Conservation (phyloP, 805 yeast species). For the Candida hungchunana region DNA sequence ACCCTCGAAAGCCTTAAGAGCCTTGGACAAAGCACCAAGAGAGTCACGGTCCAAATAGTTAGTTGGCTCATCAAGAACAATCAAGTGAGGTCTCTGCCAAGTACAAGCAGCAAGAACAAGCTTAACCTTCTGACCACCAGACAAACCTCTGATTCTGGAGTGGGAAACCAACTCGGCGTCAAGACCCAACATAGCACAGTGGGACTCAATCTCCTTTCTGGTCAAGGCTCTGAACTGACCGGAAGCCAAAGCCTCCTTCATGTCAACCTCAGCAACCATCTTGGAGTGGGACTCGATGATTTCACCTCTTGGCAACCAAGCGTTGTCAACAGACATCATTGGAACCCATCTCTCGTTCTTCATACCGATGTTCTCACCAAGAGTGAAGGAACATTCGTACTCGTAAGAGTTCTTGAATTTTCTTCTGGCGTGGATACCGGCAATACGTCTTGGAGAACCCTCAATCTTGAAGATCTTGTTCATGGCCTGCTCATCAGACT, state of each 20-base stretch:
- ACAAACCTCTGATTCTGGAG: conserved; percentile 99
- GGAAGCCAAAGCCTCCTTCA: conserved; percentile 99
- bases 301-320: conserved; percentile 99
- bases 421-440: conserved; percentile 92
- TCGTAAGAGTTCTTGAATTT: conserved; percentile 99
- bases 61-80: conserved; percentile 99
- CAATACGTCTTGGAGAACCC: conserved; percentile 97
- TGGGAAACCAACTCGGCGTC: conserved; percentile 99
- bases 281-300: conserved; percentile 94
- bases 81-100: conserved; percentile 99
- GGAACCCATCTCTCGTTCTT: conserved; percentile 99
- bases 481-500: conserved; percentile 96
- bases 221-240: conserved; percentile 99
- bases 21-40: conserved; percentile 98
- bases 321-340: conserved; percentile 99
- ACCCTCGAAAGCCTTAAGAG: conserved; percentile 98
- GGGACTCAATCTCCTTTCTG: conserved; percentile 99
- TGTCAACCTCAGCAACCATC: conserved; percentile 99
- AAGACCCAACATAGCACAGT: conserved; percentile 97
- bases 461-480: conserved; percentile 99
- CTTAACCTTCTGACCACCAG: conserved; percentile 99
- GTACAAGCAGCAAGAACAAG: conserved; percentile 99
- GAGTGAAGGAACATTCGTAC: conserved; percentile 95
- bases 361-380: conserved; percentile 99
- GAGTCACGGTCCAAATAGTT: conserved; percentile 99